A percentile compares a stretch with the other conserved stretches of the same genome.
Conservation (phyloP, 306 rosid genomes). For the Argentina anserina region DNA sequence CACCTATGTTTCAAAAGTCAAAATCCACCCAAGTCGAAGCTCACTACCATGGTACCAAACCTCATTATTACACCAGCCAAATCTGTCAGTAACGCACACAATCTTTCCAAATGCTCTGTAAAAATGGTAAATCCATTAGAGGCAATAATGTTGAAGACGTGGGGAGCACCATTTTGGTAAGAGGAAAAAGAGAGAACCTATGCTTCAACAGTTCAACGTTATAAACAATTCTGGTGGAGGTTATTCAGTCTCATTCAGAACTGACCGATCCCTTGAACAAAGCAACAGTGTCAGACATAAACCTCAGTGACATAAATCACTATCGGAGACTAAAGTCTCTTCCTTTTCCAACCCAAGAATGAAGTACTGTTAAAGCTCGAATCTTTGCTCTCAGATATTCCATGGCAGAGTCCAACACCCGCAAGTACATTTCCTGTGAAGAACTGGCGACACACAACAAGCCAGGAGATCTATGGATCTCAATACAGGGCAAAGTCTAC, state of each 20-base stretch:
- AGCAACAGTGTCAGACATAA: neutral
- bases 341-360: constrained; percentile 4
- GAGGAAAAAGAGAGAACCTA: neutral
- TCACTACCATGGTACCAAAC: neutral
- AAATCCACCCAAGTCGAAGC: neutral
- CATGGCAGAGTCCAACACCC: constrained; percentile 37
- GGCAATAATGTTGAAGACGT: neutral
- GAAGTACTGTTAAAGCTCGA: neutral
- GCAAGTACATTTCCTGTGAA: constrained; percentile 43
- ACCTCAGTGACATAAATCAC: neutral
- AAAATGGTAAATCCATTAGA: neutral
- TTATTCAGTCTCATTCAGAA: no score
- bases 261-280: neutral
- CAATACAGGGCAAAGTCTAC: constrained; percentile 71
- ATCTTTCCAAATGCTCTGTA: neutral
- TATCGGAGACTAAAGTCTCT: neutral
- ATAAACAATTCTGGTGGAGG: no score
- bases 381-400: constrained; percentile 15
- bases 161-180: neutral
- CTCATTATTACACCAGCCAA: neutral
- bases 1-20: neutral
- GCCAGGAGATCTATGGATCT: constrained; percentile 61
- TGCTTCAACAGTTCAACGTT: no score
- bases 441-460: constrained; percentile 47
- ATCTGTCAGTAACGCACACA: neutral